Evolutionary conservation across 202 grass and related monocot species (phyloP).

Genomic region (Carex sylvatica): DNA sequence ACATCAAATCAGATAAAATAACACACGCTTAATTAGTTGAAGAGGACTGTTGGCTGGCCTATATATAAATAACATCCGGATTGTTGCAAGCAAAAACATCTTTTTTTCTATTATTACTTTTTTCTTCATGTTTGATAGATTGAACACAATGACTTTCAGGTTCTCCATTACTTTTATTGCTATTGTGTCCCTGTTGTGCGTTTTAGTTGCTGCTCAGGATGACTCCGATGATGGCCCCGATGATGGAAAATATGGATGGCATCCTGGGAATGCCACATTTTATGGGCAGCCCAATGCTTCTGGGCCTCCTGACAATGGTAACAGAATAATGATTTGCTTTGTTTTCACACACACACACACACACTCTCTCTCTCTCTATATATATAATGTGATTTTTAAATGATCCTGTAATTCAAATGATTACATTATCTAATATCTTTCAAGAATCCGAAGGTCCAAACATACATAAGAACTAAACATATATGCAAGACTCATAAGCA

Average conservation of each 20-base stretch:
- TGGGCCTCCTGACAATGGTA: constrained; percentile 61
- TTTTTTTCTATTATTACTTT: background rate
- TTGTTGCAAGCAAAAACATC: too few relatives aligned
- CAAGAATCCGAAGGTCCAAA: background rate
- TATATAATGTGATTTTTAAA: background rate
- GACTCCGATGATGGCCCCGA: too few relatives aligned
- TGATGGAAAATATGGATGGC: constrained; percentile 19
- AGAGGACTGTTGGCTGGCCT: too few relatives aligned
- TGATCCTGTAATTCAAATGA: background rate
- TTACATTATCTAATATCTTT: background rate
- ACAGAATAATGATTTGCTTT: background rate
- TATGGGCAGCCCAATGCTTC: constrained; percentile 52
- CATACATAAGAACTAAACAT: background rate
- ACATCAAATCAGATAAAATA: too few relatives aligned
- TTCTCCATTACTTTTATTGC: background rate
- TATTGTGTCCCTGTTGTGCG: background rate
- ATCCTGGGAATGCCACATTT: constrained; percentile 50
- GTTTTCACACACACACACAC: background rate
- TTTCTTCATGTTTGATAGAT: background rate
- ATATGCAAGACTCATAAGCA: background rate
- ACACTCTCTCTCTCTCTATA: too few relatives aligned
- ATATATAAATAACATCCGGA: too few relatives aligned
- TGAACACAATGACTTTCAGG: background rate
- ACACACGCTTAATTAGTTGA: too few relatives aligned
- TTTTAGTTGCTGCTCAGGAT: background rate